phyloP scores from a whole-genome alignment of 169 alveolate genomes.

The Cryptosporidium sp. region DNA sequence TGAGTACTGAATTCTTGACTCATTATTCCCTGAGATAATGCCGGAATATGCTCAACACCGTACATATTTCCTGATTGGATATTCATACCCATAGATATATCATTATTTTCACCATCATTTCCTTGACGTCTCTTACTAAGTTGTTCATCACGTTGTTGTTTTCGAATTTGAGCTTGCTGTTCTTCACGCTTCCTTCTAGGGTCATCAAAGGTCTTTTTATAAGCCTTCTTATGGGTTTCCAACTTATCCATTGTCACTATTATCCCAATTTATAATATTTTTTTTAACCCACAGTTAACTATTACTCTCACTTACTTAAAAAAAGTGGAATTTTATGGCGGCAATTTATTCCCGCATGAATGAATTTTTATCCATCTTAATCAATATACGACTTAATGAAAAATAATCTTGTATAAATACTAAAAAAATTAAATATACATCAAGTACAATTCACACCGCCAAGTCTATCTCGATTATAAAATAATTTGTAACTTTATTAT shows the following conservation, averaged over 20 bases:
- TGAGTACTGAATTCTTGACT: constrained; percentile 86
- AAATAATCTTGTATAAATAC: too few relatives aligned
- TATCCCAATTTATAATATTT: background rate
- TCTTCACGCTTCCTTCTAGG: constrained; percentile 92
- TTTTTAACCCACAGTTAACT: constrained; percentile 38
- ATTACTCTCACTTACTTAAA: background rate
- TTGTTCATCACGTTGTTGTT: constrained; percentile 89
- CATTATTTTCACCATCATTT: constrained; percentile 76
- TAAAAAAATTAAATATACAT: too few relatives aligned
- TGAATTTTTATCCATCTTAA: background rate
- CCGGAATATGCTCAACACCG: constrained; percentile 79
- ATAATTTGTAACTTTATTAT: background rate
- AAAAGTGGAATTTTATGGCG: constrained; percentile 6
- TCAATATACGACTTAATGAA: background rate
- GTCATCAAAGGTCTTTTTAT: constrained; percentile 89
- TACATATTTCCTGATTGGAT: constrained; percentile 78
- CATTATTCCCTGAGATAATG: constrained; percentile 83
- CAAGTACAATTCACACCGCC: background rate
- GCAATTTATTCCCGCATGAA: background rate
- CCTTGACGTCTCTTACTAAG: constrained; percentile 86
- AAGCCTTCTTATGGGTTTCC: constrained; percentile 82
- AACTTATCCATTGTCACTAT: constrained; percentile 47
- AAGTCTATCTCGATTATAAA: background rate
- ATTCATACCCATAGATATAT: constrained; percentile 63
- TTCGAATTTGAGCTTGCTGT: constrained; percentile 90